A percentile compares a stretch with the other conserved stretches of the same genome.
Evolutionary conservation across 2,329 filamentous ascomycete species (phyloP).

Genomic region (Macrophomina phaseolina): DNA sequence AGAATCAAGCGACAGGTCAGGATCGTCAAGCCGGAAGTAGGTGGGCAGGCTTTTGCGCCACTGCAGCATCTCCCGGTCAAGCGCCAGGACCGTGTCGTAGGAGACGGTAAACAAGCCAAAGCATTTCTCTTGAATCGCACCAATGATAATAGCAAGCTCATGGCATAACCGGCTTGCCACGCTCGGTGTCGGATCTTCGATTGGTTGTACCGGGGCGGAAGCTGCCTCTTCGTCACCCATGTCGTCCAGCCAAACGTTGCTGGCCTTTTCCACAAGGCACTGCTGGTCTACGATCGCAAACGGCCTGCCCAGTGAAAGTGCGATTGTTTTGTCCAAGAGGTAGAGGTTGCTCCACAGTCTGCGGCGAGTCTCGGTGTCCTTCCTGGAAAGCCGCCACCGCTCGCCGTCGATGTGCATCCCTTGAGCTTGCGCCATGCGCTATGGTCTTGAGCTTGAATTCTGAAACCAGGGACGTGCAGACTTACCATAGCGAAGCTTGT

Average conservation of each 20-base stretch:
- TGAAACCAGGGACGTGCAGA: background rate
- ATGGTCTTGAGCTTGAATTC: background rate
- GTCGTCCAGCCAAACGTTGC: conserved; percentile 49
- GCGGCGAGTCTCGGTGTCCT: conserved; percentile 46
- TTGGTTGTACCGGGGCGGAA: conserved; percentile 31
- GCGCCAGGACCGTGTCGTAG: conserved; percentile 46
- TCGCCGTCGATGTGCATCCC: conserved; percentile 53
- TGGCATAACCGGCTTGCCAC: conserved; percentile 42
- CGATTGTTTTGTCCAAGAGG: conserved; percentile 48
- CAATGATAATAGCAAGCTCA: conserved; percentile 45
- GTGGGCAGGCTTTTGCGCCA: conserved; percentile 43
- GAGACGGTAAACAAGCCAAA: conserved; percentile 46
- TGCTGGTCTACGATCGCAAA: conserved; percentile 49
- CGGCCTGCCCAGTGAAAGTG: conserved; percentile 48
- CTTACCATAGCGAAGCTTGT: conserved; percentile 47
- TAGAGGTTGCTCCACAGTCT: conserved; percentile 51
- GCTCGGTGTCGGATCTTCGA: conserved; percentile 43
- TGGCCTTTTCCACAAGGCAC: conserved; percentile 45
- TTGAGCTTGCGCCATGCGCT: conserved; percentile 51
- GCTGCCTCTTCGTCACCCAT: conserved; percentile 40
- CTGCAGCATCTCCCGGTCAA: conserved; percentile 42
- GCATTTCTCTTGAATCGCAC: conserved; percentile 48
- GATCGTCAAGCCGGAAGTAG: conserved; percentile 43
- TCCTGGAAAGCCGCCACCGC: conserved; percentile 45
- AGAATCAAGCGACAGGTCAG: conserved; percentile 42